A percentile compares a stretch with the other conserved stretches of the same genome.
Evolutionary conservation across 2,329 filamentous ascomycete genomes (phyloP).

Genomic region (Penicillium sp.): DNA sequence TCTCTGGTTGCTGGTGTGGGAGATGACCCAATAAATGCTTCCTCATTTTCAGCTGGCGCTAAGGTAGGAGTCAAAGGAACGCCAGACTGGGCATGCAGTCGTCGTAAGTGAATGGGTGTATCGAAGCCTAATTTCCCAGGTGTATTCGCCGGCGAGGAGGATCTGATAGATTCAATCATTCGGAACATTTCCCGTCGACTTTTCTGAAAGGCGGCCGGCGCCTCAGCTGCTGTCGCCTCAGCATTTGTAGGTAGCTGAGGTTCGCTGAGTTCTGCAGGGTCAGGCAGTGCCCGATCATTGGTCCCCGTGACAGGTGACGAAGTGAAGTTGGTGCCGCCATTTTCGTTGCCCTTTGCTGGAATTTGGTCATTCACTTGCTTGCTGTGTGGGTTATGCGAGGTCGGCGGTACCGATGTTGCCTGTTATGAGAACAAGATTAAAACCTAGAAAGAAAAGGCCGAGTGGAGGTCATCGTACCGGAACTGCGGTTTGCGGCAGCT

Average conservation of each 20-base stretch:
- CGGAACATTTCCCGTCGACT: slow-evolving; percentile 65
- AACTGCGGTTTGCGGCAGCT: neutral
- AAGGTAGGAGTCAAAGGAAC: slow-evolving; percentile 47
- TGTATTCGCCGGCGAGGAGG: slow-evolving; percentile 40
- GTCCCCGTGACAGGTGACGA: slow-evolving; percentile 32
- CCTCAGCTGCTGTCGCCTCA: slow-evolving; percentile 50
- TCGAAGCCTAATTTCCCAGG: slow-evolving; percentile 29
- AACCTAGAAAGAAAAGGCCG: neutral
- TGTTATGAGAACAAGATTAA: neutral
- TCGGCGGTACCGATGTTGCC: neutral
- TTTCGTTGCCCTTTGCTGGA: neutral
- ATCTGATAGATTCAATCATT: slow-evolving; percentile 69
- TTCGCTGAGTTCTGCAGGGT: slow-evolving; percentile 32
- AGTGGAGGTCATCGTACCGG: neutral
- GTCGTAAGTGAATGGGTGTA: slow-evolving; percentile 32
- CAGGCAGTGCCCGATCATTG: slow-evolving; percentile 18
- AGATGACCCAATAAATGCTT: slow-evolving; percentile 54
- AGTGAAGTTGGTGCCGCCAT: slow-evolving; percentile 15
- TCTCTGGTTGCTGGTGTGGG: slow-evolving; percentile 51
- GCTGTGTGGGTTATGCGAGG: neutral
- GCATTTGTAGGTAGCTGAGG: slow-evolving; percentile 31
- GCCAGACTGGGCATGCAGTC: slow-evolving; percentile 30
- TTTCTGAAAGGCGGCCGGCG: slow-evolving; percentile 64
- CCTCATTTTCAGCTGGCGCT: slow-evolving; percentile 42
- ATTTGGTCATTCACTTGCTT: neutral